A percentile compares a stretch with the other conserved stretches of the same genome.
phyloP scores from a whole-genome alignment of 495 filamentous ascomycete genomes.

The Bathelium albidoporum region DNA sequence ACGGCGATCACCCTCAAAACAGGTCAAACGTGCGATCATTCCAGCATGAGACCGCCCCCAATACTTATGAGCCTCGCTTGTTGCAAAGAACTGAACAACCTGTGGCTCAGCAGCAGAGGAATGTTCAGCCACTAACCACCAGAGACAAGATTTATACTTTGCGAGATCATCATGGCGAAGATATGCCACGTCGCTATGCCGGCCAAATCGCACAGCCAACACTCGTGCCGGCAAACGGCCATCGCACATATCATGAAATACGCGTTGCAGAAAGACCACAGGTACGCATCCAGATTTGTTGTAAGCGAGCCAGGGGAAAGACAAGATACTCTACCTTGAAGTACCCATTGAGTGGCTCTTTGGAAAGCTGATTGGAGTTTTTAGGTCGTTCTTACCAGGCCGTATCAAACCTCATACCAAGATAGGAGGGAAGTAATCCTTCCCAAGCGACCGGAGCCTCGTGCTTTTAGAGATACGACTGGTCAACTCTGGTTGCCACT shows the following conservation, averaged over 20 bases:
- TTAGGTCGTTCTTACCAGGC: neutral
- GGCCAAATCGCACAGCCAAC: no score
- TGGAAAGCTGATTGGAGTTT: neutral
- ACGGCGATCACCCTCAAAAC: neutral
- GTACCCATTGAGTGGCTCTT: no score
- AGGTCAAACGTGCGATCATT: neutral
- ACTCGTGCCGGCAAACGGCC: no score
- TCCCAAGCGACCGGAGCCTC: neutral
- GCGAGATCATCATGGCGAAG: no score
- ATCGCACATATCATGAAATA: no score
- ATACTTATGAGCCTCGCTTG: neutral
- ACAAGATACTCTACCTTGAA: no score
- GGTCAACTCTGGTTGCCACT: neutral
- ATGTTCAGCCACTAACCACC: neutral
- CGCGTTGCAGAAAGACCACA: no score
- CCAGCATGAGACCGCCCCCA: neutral
- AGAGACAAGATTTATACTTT: no score
- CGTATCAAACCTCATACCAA: neutral
- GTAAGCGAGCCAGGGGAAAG: no score
- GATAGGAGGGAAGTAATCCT: neutral
- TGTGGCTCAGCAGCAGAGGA: neutral
- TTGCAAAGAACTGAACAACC: neutral
- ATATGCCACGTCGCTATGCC: no score
- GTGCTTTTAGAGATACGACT: neutral
- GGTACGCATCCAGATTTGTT: neutral